A percentile compares a stretch with the other conserved stretches of the same genome.
These are phyloP conservation scores for Pterula multifida DNA, from an alignment of 1,284 basidiomycete species.

Conservation along the genomic window DNA sequence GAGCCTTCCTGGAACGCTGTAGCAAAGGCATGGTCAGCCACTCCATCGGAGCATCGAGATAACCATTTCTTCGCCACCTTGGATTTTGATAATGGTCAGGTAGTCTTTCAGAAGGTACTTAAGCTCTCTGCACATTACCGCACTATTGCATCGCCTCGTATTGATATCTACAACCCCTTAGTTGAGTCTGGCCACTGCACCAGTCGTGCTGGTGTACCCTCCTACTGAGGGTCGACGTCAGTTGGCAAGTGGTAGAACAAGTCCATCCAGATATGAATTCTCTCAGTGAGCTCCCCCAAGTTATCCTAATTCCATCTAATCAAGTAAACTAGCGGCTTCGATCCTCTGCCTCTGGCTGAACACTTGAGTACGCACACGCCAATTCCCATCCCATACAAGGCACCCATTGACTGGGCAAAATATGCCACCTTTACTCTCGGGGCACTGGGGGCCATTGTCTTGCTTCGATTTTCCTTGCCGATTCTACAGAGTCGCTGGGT, in stretches of 20 bases:
- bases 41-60: conserved; percentile 48
- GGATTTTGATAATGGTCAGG: conserved; percentile 71
- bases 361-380: conserved; percentile 66
- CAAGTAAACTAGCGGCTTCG: conserved; percentile 55
- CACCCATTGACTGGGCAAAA: conserved; percentile 59
- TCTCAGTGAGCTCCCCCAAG: conserved; percentile 34
- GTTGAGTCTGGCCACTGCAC: conserved; percentile 69
- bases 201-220: conserved; percentile 70
- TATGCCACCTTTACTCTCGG: conserved; percentile 32
- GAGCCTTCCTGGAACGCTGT: conserved; percentile 71
- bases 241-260: conserved; percentile 36
- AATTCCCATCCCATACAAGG: conserved; percentile 59
- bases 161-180: conserved; percentile 10
- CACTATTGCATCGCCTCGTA: neutral
- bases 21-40: conserved; percentile 68
- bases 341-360: conserved; percentile 63
- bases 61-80: conserved; percentile 86
- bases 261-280: conserved; percentile 70
- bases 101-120: conserved; percentile 67
- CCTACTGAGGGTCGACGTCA: conserved; percentile 59
- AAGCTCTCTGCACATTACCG: neutral
- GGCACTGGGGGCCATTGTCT: conserved; percentile 30
- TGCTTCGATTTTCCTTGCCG: conserved; percentile 54
- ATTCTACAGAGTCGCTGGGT: conserved; percentile 70
- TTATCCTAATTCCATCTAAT: conserved; percentile 3